phyloP scores from a whole-genome alignment of 1,284 basidiomycete genomes.

The Apiotrichum veenhuisii region DNA sequence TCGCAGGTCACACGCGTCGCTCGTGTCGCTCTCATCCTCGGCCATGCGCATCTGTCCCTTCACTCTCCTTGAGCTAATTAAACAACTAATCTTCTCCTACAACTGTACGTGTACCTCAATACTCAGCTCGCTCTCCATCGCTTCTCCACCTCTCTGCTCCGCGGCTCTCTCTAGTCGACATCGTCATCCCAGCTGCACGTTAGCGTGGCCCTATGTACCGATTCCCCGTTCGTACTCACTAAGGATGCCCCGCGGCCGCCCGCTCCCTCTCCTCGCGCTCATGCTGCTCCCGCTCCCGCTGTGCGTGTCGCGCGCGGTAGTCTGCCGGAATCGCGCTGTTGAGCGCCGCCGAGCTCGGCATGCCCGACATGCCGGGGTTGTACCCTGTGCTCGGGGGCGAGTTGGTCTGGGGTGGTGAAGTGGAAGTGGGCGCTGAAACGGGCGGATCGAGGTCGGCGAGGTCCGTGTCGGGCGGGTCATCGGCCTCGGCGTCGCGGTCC shows the following conservation, averaged over 20 bases:
- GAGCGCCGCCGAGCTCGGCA: slow-evolving; percentile 2
- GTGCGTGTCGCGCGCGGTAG: slow-evolving; percentile 33
- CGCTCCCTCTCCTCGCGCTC: slow-evolving; percentile 11
- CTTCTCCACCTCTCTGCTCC: neutral
- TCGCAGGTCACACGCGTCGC: neutral
- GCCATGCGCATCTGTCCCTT: neutral
- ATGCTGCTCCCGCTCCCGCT: slow-evolving; percentile 28
- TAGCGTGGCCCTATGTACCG: too few relatives aligned
- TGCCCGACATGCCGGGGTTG: slow-evolving; percentile 4
- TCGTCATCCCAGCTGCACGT: slow-evolving; percentile 13
- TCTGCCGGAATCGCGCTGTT: slow-evolving; percentile 35
- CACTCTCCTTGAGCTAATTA: neutral
- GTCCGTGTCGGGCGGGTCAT: slow-evolving; percentile 6
- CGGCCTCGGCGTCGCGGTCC: too few relatives aligned
- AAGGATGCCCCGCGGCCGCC: neutral
- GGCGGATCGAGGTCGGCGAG: neutral
- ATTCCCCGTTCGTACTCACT: too few relatives aligned
- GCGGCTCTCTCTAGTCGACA: slow-evolving; percentile 10
- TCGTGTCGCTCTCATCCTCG: neutral
- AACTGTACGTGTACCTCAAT: neutral
- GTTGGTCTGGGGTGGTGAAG: neutral
- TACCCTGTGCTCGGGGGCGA: neutral
- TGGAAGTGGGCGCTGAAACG: too few relatives aligned
- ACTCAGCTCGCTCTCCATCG: neutral
- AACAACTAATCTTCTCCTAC: neutral